phyloP scores from a whole-genome alignment of 768 basidiomycete species.

The Dacryopinax primogenitus region DNA sequence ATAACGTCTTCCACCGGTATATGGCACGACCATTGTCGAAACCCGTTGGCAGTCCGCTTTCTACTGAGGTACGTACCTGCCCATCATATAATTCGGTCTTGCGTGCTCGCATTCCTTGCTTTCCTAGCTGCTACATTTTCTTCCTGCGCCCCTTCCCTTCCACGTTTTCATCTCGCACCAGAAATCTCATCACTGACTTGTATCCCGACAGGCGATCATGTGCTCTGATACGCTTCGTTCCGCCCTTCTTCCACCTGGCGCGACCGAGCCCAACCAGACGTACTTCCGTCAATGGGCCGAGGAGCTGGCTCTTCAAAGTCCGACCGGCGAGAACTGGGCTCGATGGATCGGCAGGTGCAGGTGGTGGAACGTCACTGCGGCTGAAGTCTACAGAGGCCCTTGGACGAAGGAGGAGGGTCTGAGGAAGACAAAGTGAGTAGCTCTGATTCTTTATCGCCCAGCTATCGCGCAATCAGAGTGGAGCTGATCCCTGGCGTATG shows the following conservation, averaged over 20 bases:
- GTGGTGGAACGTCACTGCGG: conserved; percentile 12
- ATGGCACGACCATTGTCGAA: background rate
- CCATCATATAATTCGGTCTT: background rate
- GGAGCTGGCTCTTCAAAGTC: conserved; percentile 9
- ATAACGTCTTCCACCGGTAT: conserved; percentile 16
- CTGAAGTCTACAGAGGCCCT: conserved; percentile 12
- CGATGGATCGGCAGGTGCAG: conserved; percentile 14
- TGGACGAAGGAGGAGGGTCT: conserved; percentile 16
- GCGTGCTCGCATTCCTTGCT: too few species aligned
- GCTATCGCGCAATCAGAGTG: background rate
- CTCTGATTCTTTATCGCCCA: background rate
- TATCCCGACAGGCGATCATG: conserved; percentile 14
- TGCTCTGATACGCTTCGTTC: conserved; percentile 15
- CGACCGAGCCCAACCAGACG: background rate
- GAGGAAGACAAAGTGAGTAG: conserved; percentile 15
- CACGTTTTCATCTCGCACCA: too few species aligned
- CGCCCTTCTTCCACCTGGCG: background rate
- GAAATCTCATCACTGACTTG: background rate
- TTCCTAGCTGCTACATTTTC: too few species aligned
- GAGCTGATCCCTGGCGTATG: background rate
- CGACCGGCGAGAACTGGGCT: conserved; percentile 15
- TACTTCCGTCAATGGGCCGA: background rate
- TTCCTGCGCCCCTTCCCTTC: too few species aligned
- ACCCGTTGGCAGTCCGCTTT: background rate
- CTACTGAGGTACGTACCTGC: background rate